Evolutionary conservation across 2,329 filamentous ascomycete species (phyloP).

Genomic region (Cadophora malorum): DNA sequence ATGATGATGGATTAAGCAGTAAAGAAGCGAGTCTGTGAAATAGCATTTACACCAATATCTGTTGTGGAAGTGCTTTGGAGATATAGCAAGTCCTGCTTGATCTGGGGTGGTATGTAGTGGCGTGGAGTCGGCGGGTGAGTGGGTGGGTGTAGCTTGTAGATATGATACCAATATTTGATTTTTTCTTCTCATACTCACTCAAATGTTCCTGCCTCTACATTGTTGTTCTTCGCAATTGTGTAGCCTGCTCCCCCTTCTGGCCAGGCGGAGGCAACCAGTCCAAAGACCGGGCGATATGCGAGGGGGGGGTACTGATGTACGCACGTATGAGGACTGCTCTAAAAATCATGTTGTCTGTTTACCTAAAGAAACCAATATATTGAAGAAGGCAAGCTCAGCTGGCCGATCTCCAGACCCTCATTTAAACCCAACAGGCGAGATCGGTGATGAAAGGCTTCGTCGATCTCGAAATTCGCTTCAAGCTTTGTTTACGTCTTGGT

Average conservation of each 20-base stretch:
- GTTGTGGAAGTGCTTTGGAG: neutral
- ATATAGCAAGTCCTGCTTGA: neutral
- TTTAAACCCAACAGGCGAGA: no score
- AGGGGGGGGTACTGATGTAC: neutral
- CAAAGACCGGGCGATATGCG: no score
- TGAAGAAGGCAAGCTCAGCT: neutral
- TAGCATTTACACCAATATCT: neutral
- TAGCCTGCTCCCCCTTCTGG: no score
- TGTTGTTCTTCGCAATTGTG: no score
- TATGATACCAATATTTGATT: constrained; percentile 32
- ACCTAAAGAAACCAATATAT: neutral
- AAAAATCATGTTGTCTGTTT: neutral
- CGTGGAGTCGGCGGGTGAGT: neutral
- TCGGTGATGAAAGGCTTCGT: no score
- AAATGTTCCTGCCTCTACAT: neutral
- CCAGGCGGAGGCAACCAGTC: no score
- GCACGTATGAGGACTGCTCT: neutral
- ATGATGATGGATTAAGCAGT: neutral
- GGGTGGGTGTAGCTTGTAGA: constrained; percentile 21
- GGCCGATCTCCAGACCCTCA: no score
- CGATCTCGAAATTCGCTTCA: no score
- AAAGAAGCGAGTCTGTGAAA: neutral
- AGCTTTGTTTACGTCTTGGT: no score
- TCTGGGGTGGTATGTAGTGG: neutral
- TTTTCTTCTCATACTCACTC: neutral